These are phyloP conservation scores for Albophoma yamanashiensis DNA, from an alignment of 2,329 filamentous ascomycete species.

Conservation along the genomic window DNA sequence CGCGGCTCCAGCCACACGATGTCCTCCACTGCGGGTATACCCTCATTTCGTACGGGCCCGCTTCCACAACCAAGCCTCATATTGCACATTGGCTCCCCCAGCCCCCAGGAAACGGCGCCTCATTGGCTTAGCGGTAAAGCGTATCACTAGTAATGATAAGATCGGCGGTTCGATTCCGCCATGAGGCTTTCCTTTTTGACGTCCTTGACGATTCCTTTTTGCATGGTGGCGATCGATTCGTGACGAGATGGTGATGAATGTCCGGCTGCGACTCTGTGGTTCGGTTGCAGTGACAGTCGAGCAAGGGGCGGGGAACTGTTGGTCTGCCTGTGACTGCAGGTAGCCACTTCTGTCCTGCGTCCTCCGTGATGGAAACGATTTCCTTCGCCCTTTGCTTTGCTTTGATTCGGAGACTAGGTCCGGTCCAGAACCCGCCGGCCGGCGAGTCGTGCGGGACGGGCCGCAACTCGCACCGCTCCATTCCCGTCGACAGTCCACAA, in stretches of 20 bases:
- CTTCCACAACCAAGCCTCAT: background rate
- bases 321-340: background rate
- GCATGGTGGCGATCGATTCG: background rate
- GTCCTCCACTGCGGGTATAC: background rate
- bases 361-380: background rate
- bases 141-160: conserved; percentile 26
- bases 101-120: conserved; percentile 7
- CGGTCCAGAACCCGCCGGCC: background rate
- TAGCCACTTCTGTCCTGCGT: background rate
- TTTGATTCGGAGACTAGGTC: background rate
- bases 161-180: conserved; percentile 24
- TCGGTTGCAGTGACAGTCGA: background rate
- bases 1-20: background rate
- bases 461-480: too few species aligned
- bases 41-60: background rate
- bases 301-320: background rate
- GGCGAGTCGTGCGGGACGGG: background rate
- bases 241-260: background rate
- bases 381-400: background rate
- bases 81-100: background rate
- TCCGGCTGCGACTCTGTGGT: background rate
- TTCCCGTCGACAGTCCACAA: too few species aligned
- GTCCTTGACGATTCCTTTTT: background rate
- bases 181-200: conserved; percentile 12
- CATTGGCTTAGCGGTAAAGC: conserved; percentile 25